Evolutionary conservation across 2,329 filamentous ascomycete genomes (phyloP), one percentile per base, ranked within the genome.

Genomic region (Raffaelea albimanens): DNA sequence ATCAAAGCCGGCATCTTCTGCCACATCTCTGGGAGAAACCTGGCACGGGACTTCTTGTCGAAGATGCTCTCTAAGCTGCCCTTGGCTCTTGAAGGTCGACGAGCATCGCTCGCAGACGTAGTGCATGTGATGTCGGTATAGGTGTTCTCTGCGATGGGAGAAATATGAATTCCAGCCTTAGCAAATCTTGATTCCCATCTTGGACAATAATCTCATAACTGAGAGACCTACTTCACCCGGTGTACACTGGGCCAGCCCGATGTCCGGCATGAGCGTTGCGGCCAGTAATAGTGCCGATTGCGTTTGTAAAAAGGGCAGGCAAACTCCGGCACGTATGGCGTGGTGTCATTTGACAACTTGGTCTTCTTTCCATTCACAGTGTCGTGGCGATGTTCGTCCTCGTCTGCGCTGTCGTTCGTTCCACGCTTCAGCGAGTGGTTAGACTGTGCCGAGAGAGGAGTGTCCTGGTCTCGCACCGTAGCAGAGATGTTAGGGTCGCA

Each of bases 251-350:
- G 62, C 59, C 64, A 68, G 1, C 64, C 63, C 1, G 62, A 63
- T 0, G 62, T 61, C 14, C 62, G 61, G 51, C 65, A 69, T 0
- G 60, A 60, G 2, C 62, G 56, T n/a, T 59, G 55, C 22, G 59
- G 57, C 36, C 57, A 59, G 47, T 66, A 67, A 19, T 59, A 59
- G 8, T 57, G 53, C 0, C 62, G 63, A 44, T 67, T 63, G 42
- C 65, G 61, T 50, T 68, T 68, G 55, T 59, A 67, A 46, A 62
- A 69, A 0, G 67, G 67, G 45, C 66, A 69, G 4, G 65, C 65
- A 34, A 51, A 54, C 43, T 50, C 48, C 14, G 14, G 34, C 34
- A 38, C 34, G n/a, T n/a, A 38, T 16, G 34, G 14, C n/a, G 18
- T 45, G 22, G 2, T 4, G 2, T 23, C 34, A 10, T 43, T 23